Percentiles rank a stretch among this genome's conserved stretches.
phyloP scores from a whole-genome alignment of 2,329 filamentous ascomycete species.

The Aureobasidium subglaciale region DNA sequence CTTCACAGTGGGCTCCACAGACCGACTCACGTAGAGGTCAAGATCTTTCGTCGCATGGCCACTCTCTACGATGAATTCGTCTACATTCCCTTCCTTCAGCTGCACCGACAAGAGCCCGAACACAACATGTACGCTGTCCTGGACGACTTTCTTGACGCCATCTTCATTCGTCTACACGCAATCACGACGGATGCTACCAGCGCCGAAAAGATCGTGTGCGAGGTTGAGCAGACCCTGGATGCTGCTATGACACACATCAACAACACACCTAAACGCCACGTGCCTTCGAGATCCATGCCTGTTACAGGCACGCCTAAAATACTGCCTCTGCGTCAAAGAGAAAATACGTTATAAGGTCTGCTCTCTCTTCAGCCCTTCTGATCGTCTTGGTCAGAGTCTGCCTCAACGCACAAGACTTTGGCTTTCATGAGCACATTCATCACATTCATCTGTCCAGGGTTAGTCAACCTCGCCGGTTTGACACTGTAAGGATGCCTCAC shows the following conservation, averaged over 20 bases:
- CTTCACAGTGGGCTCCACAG: constrained; percentile 5
- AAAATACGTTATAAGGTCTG: constrained; percentile 19
- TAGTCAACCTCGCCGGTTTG: not conserved
- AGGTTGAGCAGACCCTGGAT: not conserved
- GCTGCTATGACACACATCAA: not conserved
- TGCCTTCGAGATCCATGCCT: constrained; percentile 4
- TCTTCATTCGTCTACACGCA: constrained; percentile 3
- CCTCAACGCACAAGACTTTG: constrained; percentile 49
- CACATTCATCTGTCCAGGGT: constrained; percentile 40
- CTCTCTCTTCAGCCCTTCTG: not conserved
- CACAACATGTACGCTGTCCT: constrained; percentile 17
- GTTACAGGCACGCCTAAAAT: not conserved
- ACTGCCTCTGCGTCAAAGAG: constrained; percentile 15
- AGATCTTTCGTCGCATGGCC: constrained; percentile 12
- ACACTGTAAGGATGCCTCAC: not conserved
- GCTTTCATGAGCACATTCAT: constrained; percentile 59
- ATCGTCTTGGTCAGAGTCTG: not conserved
- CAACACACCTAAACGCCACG: not conserved
- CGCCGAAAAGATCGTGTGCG: not conserved
- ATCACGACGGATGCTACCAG: not conserved
- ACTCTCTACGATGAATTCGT: constrained; percentile 11
- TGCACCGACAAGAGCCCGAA: constrained; percentile 10
- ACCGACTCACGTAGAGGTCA: not conserved
- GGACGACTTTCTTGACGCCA: not conserved
- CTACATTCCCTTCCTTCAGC: constrained; percentile 12